Conservation (phyloP, 2,329 filamentous ascomycete genomes). For the Penicillium sumatraense region DNA sequence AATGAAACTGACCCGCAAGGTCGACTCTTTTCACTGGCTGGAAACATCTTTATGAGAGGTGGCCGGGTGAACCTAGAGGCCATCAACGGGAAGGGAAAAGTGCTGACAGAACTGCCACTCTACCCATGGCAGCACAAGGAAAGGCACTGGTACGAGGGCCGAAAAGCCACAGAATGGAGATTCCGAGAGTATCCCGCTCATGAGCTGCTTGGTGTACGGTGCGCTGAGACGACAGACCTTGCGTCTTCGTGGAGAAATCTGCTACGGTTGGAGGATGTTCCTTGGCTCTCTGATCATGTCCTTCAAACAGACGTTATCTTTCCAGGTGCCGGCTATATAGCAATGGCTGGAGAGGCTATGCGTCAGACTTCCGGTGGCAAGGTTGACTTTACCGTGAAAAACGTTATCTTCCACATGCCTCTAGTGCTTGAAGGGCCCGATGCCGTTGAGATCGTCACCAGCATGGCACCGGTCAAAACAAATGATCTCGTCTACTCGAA, state of each 20-base stretch:
- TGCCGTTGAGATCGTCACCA: slow-evolving; percentile 21
- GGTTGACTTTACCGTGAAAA: slow-evolving; percentile 13
- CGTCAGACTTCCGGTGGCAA: slow-evolving; percentile 10
- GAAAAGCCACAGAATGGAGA: slow-evolving; percentile 24
- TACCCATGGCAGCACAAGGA: slow-evolving; percentile 50
- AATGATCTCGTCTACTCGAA: slow-evolving; percentile 8
- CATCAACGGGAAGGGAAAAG: neutral
- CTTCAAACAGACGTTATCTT: slow-evolving; percentile 46
- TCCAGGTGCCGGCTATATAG: slow-evolving; percentile 50
- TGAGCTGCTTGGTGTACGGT: slow-evolving; percentile 28
- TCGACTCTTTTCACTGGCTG: neutral
- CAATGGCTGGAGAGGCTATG: slow-evolving; percentile 50
- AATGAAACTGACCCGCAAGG: no score
- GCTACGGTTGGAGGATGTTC: slow-evolving; percentile 31
- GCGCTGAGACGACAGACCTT: slow-evolving; percentile 31
- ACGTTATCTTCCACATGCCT: slow-evolving; percentile 21
- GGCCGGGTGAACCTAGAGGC: neutral
- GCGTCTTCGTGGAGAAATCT: slow-evolving; percentile 50
- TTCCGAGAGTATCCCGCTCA: slow-evolving; percentile 17
- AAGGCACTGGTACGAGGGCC: slow-evolving; percentile 45
- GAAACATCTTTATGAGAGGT: no score
- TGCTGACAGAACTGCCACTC: slow-evolving; percentile 37
- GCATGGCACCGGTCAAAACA: slow-evolving; percentile 11
- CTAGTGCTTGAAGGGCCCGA: slow-evolving; percentile 22
- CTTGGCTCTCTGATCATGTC: slow-evolving; percentile 53